phyloP scores from a whole-genome alignment of 2,329 filamentous ascomycete species.

The Penicillium digitatum region DNA sequence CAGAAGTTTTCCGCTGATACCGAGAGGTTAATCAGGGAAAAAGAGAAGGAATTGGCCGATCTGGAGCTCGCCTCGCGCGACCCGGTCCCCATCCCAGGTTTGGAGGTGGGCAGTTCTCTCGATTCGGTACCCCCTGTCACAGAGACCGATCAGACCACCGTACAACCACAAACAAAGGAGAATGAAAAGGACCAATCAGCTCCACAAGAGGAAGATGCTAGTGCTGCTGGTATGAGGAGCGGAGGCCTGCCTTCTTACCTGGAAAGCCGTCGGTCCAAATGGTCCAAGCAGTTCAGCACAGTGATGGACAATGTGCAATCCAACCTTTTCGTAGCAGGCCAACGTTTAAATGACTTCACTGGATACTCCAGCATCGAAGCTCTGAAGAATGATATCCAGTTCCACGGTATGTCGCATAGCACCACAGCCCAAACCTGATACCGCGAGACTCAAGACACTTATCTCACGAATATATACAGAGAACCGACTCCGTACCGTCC shows the following conservation, averaged over 20 bases:
- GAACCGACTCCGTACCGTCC: slow-evolving; percentile 51
- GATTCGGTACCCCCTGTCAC: slow-evolving; percentile 10
- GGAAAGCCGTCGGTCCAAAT: slow-evolving; percentile 51
- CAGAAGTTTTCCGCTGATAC: slow-evolving; percentile 24
- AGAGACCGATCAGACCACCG: slow-evolving; percentile 7
- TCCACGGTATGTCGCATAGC: slow-evolving; percentile 50
- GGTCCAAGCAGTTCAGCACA: slow-evolving; percentile 60
- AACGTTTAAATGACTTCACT: slow-evolving; percentile 88
- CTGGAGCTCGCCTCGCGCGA: slow-evolving; percentile 22
- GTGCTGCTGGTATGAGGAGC: not conserved
- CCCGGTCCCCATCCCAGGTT: slow-evolving; percentile 14
- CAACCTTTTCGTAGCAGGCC: slow-evolving; percentile 77
- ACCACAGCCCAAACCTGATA: no score
- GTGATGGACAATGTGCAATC: slow-evolving; percentile 88
- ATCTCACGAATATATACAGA: slow-evolving; percentile 40
- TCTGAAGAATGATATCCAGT: slow-evolving; percentile 72
- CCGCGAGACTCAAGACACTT: not conserved
- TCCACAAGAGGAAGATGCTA: slow-evolving; percentile 8
- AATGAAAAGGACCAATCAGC: slow-evolving; percentile 11
- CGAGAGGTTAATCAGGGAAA: slow-evolving; percentile 11
- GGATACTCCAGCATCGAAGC: slow-evolving; percentile 89
- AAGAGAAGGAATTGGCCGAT: slow-evolving; percentile 7
- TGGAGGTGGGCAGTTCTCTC: slow-evolving; percentile 21
- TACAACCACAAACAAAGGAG: slow-evolving; percentile 11
- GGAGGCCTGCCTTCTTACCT: slow-evolving; percentile 35